Base-by-base conservation (phyloP, 2,329 filamentous ascomycete genomes). In the Aureobasidium sp. region DNA sequence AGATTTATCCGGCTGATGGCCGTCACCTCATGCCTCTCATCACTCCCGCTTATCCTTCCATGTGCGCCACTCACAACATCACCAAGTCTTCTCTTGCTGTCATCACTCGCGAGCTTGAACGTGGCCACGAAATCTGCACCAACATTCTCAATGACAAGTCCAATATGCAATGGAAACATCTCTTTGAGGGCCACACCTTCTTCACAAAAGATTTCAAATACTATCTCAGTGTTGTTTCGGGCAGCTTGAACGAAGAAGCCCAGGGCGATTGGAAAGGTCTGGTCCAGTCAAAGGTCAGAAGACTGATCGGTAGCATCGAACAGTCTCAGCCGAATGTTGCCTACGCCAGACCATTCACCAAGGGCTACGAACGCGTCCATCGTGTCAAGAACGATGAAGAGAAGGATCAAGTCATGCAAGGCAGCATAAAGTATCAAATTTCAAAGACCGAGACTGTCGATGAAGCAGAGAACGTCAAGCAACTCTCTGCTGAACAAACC, bases 11-110 rank as follows among this genome's bases (percentile, higher is more conserved):
- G 64, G 84, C 85, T 61, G 94, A 97, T 74, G 84, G 84, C 47
- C 89, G 86, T 67, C 93, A 97, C 74, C 79, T 97, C 59, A 99
- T 99, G 94, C 94, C 94, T 32, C 90, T 99, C 74, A 97, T 99
- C 71, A 99, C 94, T 1, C 94, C 94, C 1, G 92, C 94, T 0
- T 97, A 97, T 73, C 94, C 94, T 2, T 95, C 92, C 55, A 97
- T 97, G 92, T 97, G 94, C 74, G 88, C 94, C 1, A 97, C 94
- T 0, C 94, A 96, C 78, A 97, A 96, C 70, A 87, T 99, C 64
- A 92, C 89, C 3, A 81, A 84, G 66, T 97, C 93, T 0, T 95
- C 92, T 1, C 90, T 92, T 78, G 79, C 84, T 7, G 85, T 97
- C 55, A 92, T 99, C 70, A 84, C 91, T 67, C 83, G 87, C 51